These are phyloP conservation scores for Lentinus tigrinus DNA, from an alignment of 768 basidiomycete genomes.

Conservation along the genomic window DNA sequence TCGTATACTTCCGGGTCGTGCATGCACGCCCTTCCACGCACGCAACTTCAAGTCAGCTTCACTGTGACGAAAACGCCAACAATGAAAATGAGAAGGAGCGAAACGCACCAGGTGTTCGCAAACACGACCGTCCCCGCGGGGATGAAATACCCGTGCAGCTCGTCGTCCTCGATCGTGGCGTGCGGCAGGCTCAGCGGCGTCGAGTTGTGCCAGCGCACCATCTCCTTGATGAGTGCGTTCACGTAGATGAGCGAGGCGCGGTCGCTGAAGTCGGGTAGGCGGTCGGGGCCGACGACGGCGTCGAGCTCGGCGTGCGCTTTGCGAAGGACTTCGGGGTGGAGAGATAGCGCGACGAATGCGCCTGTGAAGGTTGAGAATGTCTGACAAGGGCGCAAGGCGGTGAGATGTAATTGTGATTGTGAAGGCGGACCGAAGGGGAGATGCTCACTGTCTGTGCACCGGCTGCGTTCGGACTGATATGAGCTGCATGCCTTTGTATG, in stretches of 20 bases:
- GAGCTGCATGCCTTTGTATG: constrained; percentile 4
- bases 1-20: constrained; percentile 4
- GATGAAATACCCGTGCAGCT: neutral
- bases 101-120: constrained; percentile 17
- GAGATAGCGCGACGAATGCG: constrained; percentile 22
- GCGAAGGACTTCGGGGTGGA: constrained; percentile 28
- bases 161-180: neutral
- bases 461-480: neutral
- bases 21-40: constrained; percentile 4
- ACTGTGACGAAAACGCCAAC: neutral
- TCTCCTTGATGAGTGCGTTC: constrained; percentile 33
- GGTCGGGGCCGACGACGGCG: constrained; percentile 33
- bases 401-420: neutral
- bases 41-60: neutral
- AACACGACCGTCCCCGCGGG: neutral
- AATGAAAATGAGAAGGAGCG: too few relatives aligned
- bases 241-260: constrained; percentile 25
- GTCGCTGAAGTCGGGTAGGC: constrained; percentile 28
- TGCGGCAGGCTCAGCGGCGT: constrained; percentile 6
- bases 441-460: neutral
- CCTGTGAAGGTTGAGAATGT: constrained; percentile 9
- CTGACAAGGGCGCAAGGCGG: constrained; percentile 3
- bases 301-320: constrained; percentile 38
- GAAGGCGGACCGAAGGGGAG: neutral
- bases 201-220: constrained; percentile 14